These are phyloP conservation scores for Penicillium sp. DNA, from an alignment of 2,329 filamentous ascomycete genomes.

Conservation along the genomic window DNA sequence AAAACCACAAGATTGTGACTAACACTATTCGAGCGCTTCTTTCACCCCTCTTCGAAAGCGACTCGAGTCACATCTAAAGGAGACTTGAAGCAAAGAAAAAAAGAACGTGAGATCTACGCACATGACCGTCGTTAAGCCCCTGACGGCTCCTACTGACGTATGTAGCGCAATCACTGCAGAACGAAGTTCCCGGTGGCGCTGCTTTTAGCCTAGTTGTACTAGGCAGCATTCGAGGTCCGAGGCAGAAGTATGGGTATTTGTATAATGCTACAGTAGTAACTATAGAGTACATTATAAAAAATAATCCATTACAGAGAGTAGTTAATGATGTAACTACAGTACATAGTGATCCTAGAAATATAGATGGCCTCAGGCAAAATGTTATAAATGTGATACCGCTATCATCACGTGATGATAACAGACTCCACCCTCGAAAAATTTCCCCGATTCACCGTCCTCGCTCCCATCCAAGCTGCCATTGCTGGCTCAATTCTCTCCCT, in stretches of 20 bases:
- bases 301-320: no score
- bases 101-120: conserved; percentile 14
- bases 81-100: neutral
- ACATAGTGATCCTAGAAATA: no score
- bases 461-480: conserved; percentile 23
- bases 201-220: neutral
- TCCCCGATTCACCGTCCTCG: conserved; percentile 28
- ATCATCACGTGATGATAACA: conserved; percentile 42
- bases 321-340: no score
- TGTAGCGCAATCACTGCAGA: conserved; percentile 5
- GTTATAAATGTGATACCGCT: conserved; percentile 5
- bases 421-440: conserved; percentile 40
- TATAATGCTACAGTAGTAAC: neutral
- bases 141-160: no score
- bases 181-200: neutral
- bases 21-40: neutral
- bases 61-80: neutral
- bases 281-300: neutral
- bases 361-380: neutral
- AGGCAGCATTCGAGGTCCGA: neutral
- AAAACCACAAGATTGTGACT: neutral
- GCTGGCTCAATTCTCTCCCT: conserved; percentile 24
- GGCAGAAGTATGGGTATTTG: neutral
- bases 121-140: conserved; percentile 18
- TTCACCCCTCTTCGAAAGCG: neutral